These are phyloP conservation scores for Blepharisma stoltei DNA, from an alignment of 73 alveolate genomes.

Conservation along the genomic window DNA sequence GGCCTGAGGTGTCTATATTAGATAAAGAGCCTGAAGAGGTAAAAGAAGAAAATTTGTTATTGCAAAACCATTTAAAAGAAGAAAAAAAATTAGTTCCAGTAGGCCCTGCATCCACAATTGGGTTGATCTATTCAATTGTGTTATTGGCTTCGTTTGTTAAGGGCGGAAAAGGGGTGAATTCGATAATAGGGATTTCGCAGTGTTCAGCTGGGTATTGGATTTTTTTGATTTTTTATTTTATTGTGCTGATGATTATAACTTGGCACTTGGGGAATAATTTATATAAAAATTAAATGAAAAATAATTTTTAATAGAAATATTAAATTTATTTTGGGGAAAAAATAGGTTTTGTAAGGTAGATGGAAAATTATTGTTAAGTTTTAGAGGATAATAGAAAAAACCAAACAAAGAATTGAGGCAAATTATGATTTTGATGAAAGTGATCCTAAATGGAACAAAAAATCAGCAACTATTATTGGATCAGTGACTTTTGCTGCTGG, in stretches of 20 bases:
- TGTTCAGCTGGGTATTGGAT: neutral
- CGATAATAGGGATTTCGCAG: neutral
- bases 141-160: neutral
- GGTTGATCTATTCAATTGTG: slow-evolving; percentile 14
- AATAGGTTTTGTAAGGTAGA: too few species aligned
- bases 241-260: neutral
- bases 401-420: neutral
- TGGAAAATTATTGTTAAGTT: too few species aligned
- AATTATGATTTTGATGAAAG: neutral
- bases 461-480: neutral
- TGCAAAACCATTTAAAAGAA: neutral
- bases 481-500: slow-evolving; percentile 47
- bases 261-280: neutral
- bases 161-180: neutral
- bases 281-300: too few species aligned
- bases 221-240: neutral
- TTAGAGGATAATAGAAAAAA: neutral
- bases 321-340: too few species aligned
- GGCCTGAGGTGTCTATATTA: neutral
- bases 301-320: too few species aligned
- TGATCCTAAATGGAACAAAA: neutral
- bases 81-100: neutral
- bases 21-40: slow-evolving; percentile 1
- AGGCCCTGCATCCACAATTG: neutral
- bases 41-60: neutral